These are phyloP conservation scores for Beauveria sp. DNA, from an alignment of 2,329 filamentous ascomycete species.

Conservation along the genomic window DNA sequence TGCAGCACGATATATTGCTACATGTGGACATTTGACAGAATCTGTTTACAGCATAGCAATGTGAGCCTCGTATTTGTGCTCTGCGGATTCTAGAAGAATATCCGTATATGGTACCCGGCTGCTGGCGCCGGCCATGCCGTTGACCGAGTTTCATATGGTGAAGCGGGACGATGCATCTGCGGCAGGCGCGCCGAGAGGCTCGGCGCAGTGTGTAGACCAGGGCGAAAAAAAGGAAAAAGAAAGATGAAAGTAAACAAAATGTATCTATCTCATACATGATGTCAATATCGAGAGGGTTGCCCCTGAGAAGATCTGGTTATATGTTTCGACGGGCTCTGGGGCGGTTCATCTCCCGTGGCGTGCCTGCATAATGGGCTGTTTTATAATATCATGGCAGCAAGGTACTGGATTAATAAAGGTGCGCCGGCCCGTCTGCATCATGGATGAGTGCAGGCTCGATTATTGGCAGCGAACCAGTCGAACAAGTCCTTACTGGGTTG, in stretches of 20 bases:
- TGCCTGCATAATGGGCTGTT: not conserved
- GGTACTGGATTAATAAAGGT: no score
- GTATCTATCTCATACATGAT: not conserved
- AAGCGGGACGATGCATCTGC: not conserved
- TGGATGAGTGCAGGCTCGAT: no score
- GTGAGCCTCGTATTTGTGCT: no score
- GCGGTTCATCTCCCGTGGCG: not conserved
- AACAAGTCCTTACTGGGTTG: no score
- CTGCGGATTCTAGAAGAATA: not conserved
- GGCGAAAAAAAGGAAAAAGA: not conserved
- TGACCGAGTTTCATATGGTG: constrained; percentile 2
- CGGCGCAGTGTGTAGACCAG: not conserved
- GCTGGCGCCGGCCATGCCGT: not conserved
- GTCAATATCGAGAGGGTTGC: not conserved
- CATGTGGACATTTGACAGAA: not conserved
- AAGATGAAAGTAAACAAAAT: not conserved
- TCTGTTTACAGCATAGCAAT: no score
- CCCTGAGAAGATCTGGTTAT: not conserved
- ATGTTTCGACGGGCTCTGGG: not conserved
- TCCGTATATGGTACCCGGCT: not conserved
- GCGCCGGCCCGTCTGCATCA: no score
- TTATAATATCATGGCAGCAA: not conserved
- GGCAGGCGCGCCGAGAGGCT: not conserved
- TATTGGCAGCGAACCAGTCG: no score
- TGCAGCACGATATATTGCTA: no score